Evolutionary conservation across 139 green algal genomes (phyloP).

Genomic region (Marvania coccoides): DNA sequence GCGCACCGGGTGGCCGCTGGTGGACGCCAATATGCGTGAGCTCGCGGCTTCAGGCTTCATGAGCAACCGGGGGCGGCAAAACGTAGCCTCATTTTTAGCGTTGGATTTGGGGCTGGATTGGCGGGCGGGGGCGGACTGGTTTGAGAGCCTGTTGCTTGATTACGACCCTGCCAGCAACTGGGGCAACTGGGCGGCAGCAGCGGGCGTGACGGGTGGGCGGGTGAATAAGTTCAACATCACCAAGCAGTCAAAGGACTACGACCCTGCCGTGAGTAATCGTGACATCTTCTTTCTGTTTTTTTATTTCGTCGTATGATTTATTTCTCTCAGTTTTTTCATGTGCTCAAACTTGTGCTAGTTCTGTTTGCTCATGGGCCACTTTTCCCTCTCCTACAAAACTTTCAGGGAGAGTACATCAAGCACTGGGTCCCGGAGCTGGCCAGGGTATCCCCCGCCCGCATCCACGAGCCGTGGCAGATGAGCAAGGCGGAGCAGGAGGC

Average conservation of each 20-base stretch:
- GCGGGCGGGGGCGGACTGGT: conserved; percentile 76
- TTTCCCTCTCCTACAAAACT: too few species aligned
- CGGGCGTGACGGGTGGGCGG: conserved; percentile 56
- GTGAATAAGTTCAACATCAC: conserved; percentile 95
- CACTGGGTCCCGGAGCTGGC: conserved; percentile 85
- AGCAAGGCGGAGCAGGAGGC: conserved; percentile 49
- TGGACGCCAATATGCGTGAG: conserved; percentile 98
- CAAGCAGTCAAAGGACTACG: conserved; percentile 73
- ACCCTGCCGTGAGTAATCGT: conserved; percentile 10
- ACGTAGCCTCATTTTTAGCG: conserved; percentile 79
- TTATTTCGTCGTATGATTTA: background rate
- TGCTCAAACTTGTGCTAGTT: background rate
- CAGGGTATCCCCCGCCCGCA: conserved; percentile 46
- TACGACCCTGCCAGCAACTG: conserved; percentile 85
- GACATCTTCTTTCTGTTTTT: background rate
- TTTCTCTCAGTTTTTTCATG: background rate
- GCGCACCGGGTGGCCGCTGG: conserved; percentile 82
- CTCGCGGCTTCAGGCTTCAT: conserved; percentile 86
- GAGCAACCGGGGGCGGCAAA: conserved; percentile 92
- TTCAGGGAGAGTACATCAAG: conserved; percentile 77
- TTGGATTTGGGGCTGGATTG: conserved; percentile 91
- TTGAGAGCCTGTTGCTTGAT: conserved; percentile 86
- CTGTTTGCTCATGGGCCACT: conserved; percentile 38
- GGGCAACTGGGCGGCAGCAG: conserved; percentile 87
- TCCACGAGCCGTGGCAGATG: conserved; percentile 82